Conservation (phyloP, 768 basidiomycete species). For the Pholiota conissans region DNA sequence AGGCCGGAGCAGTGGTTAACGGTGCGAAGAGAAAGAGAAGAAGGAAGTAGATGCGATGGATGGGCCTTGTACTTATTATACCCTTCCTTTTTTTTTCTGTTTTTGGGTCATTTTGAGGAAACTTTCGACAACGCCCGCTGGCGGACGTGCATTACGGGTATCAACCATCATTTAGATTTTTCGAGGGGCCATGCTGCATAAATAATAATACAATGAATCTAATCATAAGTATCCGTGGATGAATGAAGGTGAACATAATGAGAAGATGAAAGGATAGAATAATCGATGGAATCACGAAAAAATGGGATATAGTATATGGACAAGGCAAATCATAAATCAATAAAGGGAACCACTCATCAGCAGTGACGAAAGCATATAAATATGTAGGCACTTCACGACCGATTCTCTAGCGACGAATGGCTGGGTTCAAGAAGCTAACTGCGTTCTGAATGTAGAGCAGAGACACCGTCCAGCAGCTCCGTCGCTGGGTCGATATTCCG, state of each 20-base stretch:
- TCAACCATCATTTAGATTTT: neutral
- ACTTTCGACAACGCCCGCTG: no score
- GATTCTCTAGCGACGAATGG: no score
- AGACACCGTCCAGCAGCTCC: conserved; percentile 10
- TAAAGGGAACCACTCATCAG: neutral
- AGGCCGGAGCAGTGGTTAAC: neutral
- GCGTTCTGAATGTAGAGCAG: no score
- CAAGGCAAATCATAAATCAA: neutral
- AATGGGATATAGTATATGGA: neutral
- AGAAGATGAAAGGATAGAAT: neutral
- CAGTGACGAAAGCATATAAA: neutral
- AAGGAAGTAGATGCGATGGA: neutral
- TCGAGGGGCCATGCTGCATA: neutral
- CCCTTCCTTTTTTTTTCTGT: no score
- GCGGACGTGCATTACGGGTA: neutral
- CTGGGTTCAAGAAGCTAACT: no score
- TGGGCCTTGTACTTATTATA: no score
- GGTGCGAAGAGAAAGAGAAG: neutral
- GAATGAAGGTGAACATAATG: neutral
- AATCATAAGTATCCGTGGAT: neutral
- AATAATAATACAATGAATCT: neutral
- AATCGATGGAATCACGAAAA: neutral
- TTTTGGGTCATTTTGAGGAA: no score
- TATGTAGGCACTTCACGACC: no score
- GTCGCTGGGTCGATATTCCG: conserved; percentile 78